Evolutionary conservation across 495 filamentous ascomycete genomes (phyloP), one percentile per base, ranked within the genome.

Genomic region (Geoglossum glabrum): DNA sequence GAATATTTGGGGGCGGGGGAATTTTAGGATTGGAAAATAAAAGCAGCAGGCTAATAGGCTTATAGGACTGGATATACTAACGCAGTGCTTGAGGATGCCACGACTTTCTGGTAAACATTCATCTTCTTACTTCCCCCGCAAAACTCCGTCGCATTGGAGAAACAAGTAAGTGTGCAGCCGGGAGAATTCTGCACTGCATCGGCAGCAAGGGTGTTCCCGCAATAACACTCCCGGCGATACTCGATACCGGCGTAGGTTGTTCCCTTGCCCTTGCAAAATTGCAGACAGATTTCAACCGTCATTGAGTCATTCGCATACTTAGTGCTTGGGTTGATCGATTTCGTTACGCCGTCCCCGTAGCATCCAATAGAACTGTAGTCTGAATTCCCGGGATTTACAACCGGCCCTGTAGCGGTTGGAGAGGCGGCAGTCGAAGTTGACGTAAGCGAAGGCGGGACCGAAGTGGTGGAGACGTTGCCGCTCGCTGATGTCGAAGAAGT

Each of bases 231-330:
- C 33, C 26, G 50, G 19, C 49, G 38, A 33, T 64, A 64, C 31
- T 64, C 62, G 36, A 61, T 43, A 21, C 62, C 62, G 21, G 62
- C 62, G 46, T 60, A 63, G 13, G 54, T 57, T 34, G 56, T 64
- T 15, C 62, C 62, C 8, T 64, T 59, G 50, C 38, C 43, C 50
- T 51, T 57, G 55, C 62, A 64, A 47, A 57, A 63, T 1, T 60
- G 27, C 21, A 64, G 54, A 46, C 62, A 64, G n/a, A 21, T 61
- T 36, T 63, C 51, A 50, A 64, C 61, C 23, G 62, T 64, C 62
- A 64, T 64, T 10, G 51, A 46, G 31, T 58, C 54, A 27, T 33
- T 50, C 1, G 46, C 46, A 50, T 11, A 50, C 19, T 50, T 50
- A 2, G 46, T 50, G 15, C 13, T 55, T 21, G 34, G 28, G 10